phyloP scores from a whole-genome alignment of 23 red algal species.

The Gracilaria gracilis region DNA sequence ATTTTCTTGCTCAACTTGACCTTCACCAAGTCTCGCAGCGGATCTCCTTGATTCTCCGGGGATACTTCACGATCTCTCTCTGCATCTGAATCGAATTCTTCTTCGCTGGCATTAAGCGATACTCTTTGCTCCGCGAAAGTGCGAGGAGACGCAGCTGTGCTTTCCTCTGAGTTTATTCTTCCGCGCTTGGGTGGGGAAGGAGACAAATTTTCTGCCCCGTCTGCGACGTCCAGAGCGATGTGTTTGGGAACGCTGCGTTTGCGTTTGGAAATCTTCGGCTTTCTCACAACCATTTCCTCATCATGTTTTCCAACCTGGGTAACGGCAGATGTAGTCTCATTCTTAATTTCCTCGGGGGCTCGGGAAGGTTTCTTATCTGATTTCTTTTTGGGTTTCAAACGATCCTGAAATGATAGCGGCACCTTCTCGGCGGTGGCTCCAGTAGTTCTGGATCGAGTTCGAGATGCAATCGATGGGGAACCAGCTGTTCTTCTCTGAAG shows the following conservation, averaged over 20 bases:
- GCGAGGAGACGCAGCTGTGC: not conserved
- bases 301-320: too few species aligned
- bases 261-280: constrained; percentile 5
- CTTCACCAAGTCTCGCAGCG: constrained; percentile 3
- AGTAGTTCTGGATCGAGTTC: not conserved
- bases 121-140: not conserved
- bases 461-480: not conserved
- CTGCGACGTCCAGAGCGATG: not conserved
- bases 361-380: not conserved
- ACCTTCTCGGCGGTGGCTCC: not conserved
- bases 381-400: not conserved
- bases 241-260: not conserved
- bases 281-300: not conserved
- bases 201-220: not conserved
- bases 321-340: not conserved
- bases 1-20: not conserved
- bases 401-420: not conserved
- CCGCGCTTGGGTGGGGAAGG: not conserved
- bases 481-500: not conserved
- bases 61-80: not conserved
- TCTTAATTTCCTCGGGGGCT: not conserved
- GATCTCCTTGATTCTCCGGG: not conserved
- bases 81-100: not conserved
- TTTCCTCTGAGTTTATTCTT: not conserved
- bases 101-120: not conserved